Evolutionary conservation across 75 land plant species (phyloP), one percentile per base, ranked within the genome.

Genomic region (Picea glauca): DNA sequence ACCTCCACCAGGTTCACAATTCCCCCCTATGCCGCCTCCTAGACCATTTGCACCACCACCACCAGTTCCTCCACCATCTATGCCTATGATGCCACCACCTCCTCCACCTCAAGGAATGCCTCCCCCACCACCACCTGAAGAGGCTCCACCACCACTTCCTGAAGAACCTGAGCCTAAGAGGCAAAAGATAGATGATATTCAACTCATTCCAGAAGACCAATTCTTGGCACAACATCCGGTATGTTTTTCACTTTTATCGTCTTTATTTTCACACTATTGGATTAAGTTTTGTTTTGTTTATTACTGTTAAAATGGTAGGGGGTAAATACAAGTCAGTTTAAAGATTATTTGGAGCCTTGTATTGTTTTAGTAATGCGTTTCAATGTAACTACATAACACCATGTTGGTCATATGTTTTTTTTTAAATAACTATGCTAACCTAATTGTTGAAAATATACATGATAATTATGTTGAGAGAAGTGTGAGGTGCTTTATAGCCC

Each of bases 111-210:
- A 85, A 77, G 91, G 90, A 40, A 84, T 94, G 87, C 99, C 96
- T 33, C 98, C 98, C 15, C 98, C 97, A 4, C 98, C 91, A 46
- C 91, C 92, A 30, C 93, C 92, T 30, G 93, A 89, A 59, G 96
- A 91, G 70, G 92, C 89, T 62, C 93, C 93, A 26, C 99, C 99
- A 3, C 99, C 95, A 31, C 95, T 96, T 26, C 99, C 99, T 0
- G 98, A 96, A 23, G 99, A 96, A 75, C 99, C 99, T 9, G 99
- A 96, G 78, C 98, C 99, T 31, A 96, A 96, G 86, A 89, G 93
- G 75, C 95, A 90, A 76, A 94, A 86, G 85, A 77, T 94, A 61
- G 99, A 96, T 66, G 99, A 96, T 56, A 65, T 86, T 60, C 58
- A 66, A 20, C 93, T 96, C 62, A 86, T 94, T 74, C 98, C 99